A percentile compares a stretch with the other conserved stretches of the same genome.
These are phyloP conservation scores for Suillus tomentosus DNA, from an alignment of 768 basidiomycete genomes.

Conservation along the genomic window DNA sequence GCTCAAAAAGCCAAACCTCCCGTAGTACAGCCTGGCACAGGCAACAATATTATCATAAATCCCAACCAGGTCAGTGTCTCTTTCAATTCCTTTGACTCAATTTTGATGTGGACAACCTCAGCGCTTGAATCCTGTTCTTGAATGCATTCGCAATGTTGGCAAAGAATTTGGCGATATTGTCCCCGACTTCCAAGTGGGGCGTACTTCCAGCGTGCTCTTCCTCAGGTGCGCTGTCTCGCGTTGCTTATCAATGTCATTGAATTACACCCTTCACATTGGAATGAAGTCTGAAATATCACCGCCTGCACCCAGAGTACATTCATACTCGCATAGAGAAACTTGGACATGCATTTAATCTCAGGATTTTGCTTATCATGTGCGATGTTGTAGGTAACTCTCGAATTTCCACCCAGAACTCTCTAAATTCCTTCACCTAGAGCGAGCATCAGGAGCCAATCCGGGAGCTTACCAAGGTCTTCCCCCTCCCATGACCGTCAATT, in stretches of 20 bases:
- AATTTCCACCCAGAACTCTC: background rate
- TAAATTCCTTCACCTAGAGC: slow-evolving; percentile 45
- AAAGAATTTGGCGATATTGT: slow-evolving; percentile 95
- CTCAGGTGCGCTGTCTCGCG: slow-evolving; percentile 62
- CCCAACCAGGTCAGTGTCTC: slow-evolving; percentile 51
- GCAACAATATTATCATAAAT: slow-evolving; percentile 66
- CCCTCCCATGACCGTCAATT: slow-evolving; percentile 11
- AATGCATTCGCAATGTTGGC: slow-evolving; percentile 82
- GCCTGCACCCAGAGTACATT: slow-evolving; percentile 97
- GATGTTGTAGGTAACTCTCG: slow-evolving; percentile 74
- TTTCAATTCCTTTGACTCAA: background rate
- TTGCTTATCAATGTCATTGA: slow-evolving; percentile 1
- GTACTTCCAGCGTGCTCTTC: slow-evolving; percentile 89
- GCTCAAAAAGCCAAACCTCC: slow-evolving; percentile 41
- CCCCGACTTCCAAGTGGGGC: slow-evolving; percentile 93
- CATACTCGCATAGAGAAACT: slow-evolving; percentile 88
- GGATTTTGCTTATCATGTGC: slow-evolving; percentile 86
- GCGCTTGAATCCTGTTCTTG: slow-evolving; percentile 89
- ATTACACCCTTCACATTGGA: slow-evolving; percentile 1
- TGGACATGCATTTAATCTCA: slow-evolving; percentile 75
- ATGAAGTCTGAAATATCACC: slow-evolving; percentile 85
- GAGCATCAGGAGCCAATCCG: slow-evolving; percentile 92
- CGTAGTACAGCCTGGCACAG: slow-evolving; percentile 62
- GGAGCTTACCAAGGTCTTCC: slow-evolving; percentile 81
- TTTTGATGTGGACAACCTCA: slow-evolving; percentile 33